Evolutionary conservation across 306 rosid species (phyloP), one percentile per base, ranked within the genome.

Genomic region (Alnus rubra): DNA sequence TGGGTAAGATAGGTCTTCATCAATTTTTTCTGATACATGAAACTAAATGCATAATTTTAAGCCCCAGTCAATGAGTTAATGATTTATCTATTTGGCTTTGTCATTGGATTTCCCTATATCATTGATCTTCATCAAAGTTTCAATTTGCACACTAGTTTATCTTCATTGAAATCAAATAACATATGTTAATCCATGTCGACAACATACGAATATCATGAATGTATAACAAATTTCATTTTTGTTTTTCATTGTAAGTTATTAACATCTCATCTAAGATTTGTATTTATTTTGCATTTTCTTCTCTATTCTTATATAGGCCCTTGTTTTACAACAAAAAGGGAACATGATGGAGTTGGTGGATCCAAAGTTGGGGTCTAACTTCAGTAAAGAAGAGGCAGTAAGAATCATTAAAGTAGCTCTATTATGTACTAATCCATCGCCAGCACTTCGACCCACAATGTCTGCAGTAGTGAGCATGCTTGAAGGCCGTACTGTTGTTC

Each of bases 401-500:
- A 73, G 50, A 69, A 50, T 83, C 84, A 33, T 86, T 60, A 88
- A 88, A 84, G 88, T 87, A 31, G 94, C 93, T 78, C 76, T 92
- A 2, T 54, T 86, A 14, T 90, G 97, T 80, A 84, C 90, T 0
- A 74, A 85, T 72, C 55, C 75, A n/a, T 83, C 92, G 0, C 88
- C 93, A 0, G 87, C 90, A 5, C 75, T 80, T 39, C 80, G 93
- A 68, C 95, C 95, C 44, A 55, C 80, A 8, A 92, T 89, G 91
- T 92, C 97, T 30, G 83, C 83, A 59, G 97, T 86, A 70, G 89
- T 85, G 74, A 87, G 84, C 81, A 92, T 92, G 94, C 94, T 92
- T 19, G 88, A 88, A 82, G 92, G 89, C 54, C 78, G 72, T 78
- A 68, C 51, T 4, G 51, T 30, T 48, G 87, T 89, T 81, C 88